These are phyloP conservation scores for Trametes elegans DNA, from an alignment of 768 basidiomycete species.

Conservation along the genomic window DNA sequence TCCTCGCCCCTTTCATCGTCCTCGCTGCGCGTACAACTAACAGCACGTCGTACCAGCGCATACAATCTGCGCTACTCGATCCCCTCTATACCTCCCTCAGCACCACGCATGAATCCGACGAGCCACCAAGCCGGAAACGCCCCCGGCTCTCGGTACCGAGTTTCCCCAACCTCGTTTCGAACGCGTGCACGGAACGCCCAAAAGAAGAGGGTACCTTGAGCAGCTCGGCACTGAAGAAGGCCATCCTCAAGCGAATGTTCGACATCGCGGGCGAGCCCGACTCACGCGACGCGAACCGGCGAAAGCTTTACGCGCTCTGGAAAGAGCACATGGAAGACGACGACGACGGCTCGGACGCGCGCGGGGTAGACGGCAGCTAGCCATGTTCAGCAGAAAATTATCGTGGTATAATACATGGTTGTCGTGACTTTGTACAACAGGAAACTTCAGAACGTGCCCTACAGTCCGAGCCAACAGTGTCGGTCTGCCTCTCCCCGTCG, in stretches of 20 bases:
- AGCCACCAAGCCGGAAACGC: constrained; percentile 46
- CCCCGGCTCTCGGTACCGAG: constrained; percentile 38
- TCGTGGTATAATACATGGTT: constrained; percentile 10
- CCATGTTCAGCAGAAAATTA: background rate
- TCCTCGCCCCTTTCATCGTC: constrained; percentile 68
- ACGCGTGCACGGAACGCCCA: constrained; percentile 50
- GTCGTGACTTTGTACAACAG: constrained; percentile 11
- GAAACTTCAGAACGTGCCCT: background rate
- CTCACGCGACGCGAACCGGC: constrained; percentile 75
- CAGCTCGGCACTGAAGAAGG: constrained; percentile 43
- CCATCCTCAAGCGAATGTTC: constrained; percentile 64
- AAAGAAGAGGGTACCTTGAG: constrained; percentile 37
- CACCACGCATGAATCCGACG: constrained; percentile 34
- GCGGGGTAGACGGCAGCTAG: constrained; percentile 17
- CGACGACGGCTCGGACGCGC: constrained; percentile 33
- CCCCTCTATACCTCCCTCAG: constrained; percentile 64
- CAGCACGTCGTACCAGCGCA: constrained; percentile 66
- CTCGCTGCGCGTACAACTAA: constrained; percentile 69
- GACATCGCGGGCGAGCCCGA: constrained; percentile 69
- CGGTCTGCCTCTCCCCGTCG: background rate
- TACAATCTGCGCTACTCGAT: constrained; percentile 64
- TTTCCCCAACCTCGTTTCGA: constrained; percentile 48
- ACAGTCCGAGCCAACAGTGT: background rate
- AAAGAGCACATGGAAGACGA: constrained; percentile 55
- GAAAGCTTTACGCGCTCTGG: constrained; percentile 83